Percentiles rank a stretch among this genome's conserved stretches.
These are phyloP conservation scores for Trichophyton benhamiae DNA, from an alignment of 2,329 filamentous ascomycete genomes.

Conservation along the genomic window DNA sequence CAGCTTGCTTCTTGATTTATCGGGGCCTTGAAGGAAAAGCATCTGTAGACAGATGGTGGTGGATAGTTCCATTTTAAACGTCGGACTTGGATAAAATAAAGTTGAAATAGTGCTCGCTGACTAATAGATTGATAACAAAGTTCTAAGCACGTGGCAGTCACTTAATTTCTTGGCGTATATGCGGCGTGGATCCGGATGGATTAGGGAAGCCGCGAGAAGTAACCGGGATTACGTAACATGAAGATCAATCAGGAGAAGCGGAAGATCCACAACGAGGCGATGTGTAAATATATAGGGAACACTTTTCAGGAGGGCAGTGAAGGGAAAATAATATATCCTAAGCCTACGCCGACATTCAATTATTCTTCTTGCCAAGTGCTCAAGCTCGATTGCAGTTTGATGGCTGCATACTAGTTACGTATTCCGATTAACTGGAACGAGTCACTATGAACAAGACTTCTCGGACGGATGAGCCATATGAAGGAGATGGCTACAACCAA, in stretches of 20 bases:
- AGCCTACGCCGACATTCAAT: too few species aligned
- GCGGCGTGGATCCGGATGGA: background rate
- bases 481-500: conserved; percentile 48
- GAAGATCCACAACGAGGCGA: background rate
- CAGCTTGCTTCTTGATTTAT: too few species aligned
- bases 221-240: background rate
- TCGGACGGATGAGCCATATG: conserved; percentile 43
- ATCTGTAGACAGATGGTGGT: too few species aligned
- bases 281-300: background rate
- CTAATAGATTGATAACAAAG: background rate
- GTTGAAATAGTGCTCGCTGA: background rate
- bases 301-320: background rate
- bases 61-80: too few species aligned
- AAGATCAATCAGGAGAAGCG: too few species aligned
- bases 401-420: too few species aligned
- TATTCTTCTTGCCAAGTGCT: too few species aligned
- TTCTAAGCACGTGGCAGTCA: background rate
- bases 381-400: too few species aligned
- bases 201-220: background rate
- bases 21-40: too few species aligned
- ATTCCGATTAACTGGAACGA: too few species aligned
- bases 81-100: background rate
- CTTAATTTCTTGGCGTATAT: background rate
- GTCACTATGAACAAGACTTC: conserved; percentile 47
- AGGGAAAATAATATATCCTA: too few species aligned